Base-by-base conservation (phyloP, 2,329 filamentous ascomycete genomes). In the Eutypella sp. region DNA sequence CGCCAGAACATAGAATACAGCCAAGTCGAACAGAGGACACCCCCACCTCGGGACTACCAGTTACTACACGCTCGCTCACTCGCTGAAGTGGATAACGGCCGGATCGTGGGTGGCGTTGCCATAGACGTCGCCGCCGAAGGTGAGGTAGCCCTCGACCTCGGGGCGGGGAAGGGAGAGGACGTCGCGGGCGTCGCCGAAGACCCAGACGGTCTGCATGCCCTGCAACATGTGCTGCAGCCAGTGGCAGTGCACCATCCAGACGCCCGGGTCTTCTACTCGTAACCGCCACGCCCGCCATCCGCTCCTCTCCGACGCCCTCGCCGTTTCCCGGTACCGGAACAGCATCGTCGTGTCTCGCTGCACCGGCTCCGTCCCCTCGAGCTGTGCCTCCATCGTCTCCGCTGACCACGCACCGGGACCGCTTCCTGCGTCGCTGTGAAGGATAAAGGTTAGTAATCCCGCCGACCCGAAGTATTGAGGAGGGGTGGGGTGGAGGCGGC, bases 271-370 rank as follows among this genome's bases (percentile, higher is more conserved):
- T 8, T 62, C 66, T 10, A 78, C 69, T 8, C 67, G 57, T 0
- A 78, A 47, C 24, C 76, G 63, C 75, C 74, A 78, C 9, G 66
- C 73, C 13, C 75, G 58, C 75, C 75, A 79, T 1, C 74, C 72
- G 2, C 62, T 57, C 1, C 57, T 61, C 5, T 59, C 57, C 9
- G 63, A 60, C 5, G 65, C 58, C 2, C 47, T 47, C 1, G 65
- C 66, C 11, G 61, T 63, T 1, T 49, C 45, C 2, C 50, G 56
- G 49, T 78, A 79, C 3, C 68, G 52, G 49, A 76, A 76, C 5
- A 78, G 58, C 40, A 72, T 66, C 1, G 71, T 74, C 0, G 62
- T 53, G 39, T 53, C 51, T 5, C 51, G 39, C 3, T 47, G 38
- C 18, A 48, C 48, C 71, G 74, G 44, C 75, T 72, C 5, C 48